These are phyloP conservation scores for Amaranthus cruentus DNA, from an alignment of 148 eudicot genomes.

Conservation along the genomic window DNA sequence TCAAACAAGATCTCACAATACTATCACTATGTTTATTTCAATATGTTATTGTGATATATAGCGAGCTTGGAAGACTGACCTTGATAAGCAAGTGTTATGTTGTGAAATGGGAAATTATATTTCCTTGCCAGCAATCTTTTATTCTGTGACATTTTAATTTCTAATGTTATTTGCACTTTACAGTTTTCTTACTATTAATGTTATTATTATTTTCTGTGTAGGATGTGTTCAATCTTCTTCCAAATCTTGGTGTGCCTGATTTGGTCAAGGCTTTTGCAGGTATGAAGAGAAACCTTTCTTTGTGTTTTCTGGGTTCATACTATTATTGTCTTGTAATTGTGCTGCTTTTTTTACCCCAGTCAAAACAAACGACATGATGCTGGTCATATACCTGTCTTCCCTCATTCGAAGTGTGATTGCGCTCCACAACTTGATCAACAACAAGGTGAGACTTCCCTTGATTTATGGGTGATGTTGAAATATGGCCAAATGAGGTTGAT, in stretches of 20 bases:
- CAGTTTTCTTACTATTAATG: neutral
- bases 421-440: constrained; percentile 91
- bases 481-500: neutral
- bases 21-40: no score
- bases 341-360: constrained; percentile 37
- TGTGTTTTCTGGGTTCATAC: neutral
- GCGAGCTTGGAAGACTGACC: no score
- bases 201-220: constrained; percentile 27
- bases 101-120: no score
- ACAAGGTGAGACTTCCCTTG: constrained; percentile 50
- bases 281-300: constrained; percentile 13
- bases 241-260: constrained; percentile 76
- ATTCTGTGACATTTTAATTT: neutral
- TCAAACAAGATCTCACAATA: no score
- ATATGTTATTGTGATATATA: no score
- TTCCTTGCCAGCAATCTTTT: neutral
- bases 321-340: neutral
- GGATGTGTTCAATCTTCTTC: constrained; percentile 96
- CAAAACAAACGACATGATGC: constrained; percentile 94
- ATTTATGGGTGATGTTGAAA: neutral
- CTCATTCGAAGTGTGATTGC: constrained; percentile 85
- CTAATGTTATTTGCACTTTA: neutral
- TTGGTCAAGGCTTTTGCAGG: constrained; percentile 90
- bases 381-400: constrained; percentile 85
- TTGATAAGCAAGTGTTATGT: no score